Evolutionary conservation across 495 filamentous ascomycete species (phyloP).

Genomic region (Hyaloscypha variabilis): DNA sequence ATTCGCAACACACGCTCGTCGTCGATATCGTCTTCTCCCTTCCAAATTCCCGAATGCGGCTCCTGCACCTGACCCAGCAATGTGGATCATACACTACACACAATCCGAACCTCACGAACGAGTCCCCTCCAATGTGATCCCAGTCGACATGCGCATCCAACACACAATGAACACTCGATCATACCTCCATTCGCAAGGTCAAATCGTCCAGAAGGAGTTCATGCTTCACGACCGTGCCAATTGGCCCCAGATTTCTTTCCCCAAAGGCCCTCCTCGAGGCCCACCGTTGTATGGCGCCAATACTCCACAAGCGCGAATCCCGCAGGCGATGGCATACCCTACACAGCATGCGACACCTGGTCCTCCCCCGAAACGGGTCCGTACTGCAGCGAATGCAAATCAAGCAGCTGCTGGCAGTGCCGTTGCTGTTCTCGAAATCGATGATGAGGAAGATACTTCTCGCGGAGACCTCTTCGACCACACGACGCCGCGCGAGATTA

Average conservation of each 20-base stretch:
- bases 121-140: constrained; percentile 66
- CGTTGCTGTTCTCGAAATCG: constrained; percentile 42
- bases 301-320: constrained; percentile 40
- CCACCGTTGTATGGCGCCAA: constrained; percentile 29
- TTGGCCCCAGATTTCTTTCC: constrained; percentile 85
- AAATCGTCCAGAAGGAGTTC: constrained; percentile 88
- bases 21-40: constrained; percentile 79
- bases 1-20: constrained; percentile 71
- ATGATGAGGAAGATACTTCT: constrained; percentile 87
- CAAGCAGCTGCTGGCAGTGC: constrained; percentile 31
- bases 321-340: constrained; percentile 53
- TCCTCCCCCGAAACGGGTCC: constrained; percentile 48
- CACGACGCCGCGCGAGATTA: constrained; percentile 85
- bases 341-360: constrained; percentile 44
- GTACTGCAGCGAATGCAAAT: constrained; percentile 32
- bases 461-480: constrained; percentile 87
- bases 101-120: constrained; percentile 71
- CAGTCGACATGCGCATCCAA: constrained; percentile 59
- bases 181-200: constrained; percentile 75
- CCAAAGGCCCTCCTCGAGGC: constrained; percentile 47
- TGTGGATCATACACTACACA: constrained; percentile 96
- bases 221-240: constrained; percentile 85
- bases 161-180: constrained; percentile 62
- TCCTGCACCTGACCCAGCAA: constrained; percentile 71
- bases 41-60: constrained; percentile 58